Percentiles rank a stretch among this genome's conserved stretches.
Evolutionary conservation across 2,329 filamentous ascomycete species (phyloP).

Genomic region (Delphinella strobiligena): DNA sequence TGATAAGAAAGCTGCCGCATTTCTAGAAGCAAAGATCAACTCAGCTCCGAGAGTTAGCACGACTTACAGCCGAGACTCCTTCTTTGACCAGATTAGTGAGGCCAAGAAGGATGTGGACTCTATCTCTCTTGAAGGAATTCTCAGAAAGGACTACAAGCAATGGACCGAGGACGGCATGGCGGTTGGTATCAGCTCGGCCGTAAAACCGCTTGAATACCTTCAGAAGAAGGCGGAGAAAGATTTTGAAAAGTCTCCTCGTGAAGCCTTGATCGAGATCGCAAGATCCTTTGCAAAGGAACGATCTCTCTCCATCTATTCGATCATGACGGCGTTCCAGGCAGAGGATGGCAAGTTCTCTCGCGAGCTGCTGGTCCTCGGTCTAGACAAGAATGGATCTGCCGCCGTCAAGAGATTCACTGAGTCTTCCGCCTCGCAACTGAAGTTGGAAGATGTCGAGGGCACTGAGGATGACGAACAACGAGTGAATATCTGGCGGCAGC

Average conservation of each 20-base stretch:
- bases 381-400: slow-evolving; percentile 36
- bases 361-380: slow-evolving; percentile 56
- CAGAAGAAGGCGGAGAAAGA: slow-evolving; percentile 29
- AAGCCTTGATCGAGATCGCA: slow-evolving; percentile 38
- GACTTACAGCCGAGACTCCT: slow-evolving; percentile 41
- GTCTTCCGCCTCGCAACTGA: slow-evolving; percentile 36
- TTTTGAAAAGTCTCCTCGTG: slow-evolving; percentile 14
- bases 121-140: slow-evolving; percentile 52
- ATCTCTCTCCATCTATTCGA: slow-evolving; percentile 47
- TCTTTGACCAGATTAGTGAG: slow-evolving; percentile 46
- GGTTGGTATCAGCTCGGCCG: slow-evolving; percentile 57
- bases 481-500: slow-evolving; percentile 56
- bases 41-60: slow-evolving; percentile 19
- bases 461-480: slow-evolving; percentile 28
- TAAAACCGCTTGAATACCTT: slow-evolving; percentile 52
- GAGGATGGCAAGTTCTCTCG: slow-evolving; percentile 46
- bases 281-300: slow-evolving; percentile 44
- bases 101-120: slow-evolving; percentile 57
- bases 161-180: slow-evolving; percentile 47
- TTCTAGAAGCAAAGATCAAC: slow-evolving; percentile 46
- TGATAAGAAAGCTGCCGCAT: slow-evolving; percentile 46
- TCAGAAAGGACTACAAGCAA: slow-evolving; percentile 77
- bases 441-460: slow-evolving; percentile 36
- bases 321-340: slow-evolving; percentile 57
- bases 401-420: slow-evolving; percentile 45